Percentiles rank a stretch among this genome's conserved stretches.
These are phyloP conservation scores for Sphagnum fallax DNA, from an alignment of 228 moss, liverwort and hornwort genomes.

Conservation along the genomic window DNA sequence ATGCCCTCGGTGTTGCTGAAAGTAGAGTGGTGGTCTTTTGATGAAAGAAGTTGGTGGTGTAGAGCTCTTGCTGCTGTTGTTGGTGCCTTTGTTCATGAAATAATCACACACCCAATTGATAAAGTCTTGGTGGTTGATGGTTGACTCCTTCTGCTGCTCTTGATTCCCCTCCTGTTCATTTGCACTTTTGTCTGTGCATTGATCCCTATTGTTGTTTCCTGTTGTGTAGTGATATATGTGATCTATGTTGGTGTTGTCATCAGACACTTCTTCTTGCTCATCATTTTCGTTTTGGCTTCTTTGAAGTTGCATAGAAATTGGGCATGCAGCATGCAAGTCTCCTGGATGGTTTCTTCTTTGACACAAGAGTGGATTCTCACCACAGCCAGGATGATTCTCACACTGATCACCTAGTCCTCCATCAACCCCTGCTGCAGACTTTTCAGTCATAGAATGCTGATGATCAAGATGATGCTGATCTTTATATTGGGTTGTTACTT, in stretches of 20 bases:
- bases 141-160: constrained; percentile 12
- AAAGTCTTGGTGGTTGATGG: constrained; percentile 55
- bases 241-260: too few species aligned
- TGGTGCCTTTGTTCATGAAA: constrained; percentile 14
- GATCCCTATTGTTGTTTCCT: constrained; percentile 16
- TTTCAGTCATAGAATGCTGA: background rate
- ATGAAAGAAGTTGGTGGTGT: constrained; percentile 12
- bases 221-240: background rate
- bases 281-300: constrained; percentile 19
- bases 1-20: constrained; percentile 64
- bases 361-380: constrained; percentile 36
- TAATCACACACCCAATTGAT: constrained; percentile 77
- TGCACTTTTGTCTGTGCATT: background rate
- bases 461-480: background rate
- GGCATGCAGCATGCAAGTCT: constrained; percentile 14
- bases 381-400: constrained; percentile 5
- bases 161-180: background rate
- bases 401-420: constrained; percentile 6
- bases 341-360: constrained; percentile 14
- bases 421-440: background rate
- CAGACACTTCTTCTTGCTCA: constrained; percentile 11
- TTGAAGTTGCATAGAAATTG: constrained; percentile 22
- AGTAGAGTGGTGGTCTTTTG: constrained; percentile 66
- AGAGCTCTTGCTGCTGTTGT: background rate
- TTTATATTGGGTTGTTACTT: background rate